These are phyloP conservation scores for Aspergillus conjunctus DNA, from an alignment of 495 filamentous ascomycete genomes.

Conservation along the genomic window DNA sequence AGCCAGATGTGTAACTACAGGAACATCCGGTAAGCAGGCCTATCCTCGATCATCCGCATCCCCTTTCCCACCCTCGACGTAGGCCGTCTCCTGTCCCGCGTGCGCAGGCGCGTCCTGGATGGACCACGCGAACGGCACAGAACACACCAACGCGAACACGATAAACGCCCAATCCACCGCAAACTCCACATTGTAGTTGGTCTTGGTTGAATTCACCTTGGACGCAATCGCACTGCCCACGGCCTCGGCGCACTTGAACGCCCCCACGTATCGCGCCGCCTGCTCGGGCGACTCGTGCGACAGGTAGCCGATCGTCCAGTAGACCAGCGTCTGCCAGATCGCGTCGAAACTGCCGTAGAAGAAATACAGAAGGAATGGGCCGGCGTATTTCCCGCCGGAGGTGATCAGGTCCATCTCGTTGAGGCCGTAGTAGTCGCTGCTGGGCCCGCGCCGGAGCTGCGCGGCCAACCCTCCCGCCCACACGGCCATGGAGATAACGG, in stretches of 20 bases:
- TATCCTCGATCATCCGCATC: background rate
- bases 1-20: no score
- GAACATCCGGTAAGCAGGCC: no score
- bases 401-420: constrained; percentile 23
- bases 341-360: constrained; percentile 58
- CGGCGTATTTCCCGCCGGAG: constrained; percentile 23
- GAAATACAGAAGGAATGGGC: constrained; percentile 48
- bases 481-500: constrained; percentile 46
- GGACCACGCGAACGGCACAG: background rate
- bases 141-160: constrained; percentile 37
- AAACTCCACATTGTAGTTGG: constrained; percentile 7
- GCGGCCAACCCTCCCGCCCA: constrained; percentile 57
- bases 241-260: constrained; percentile 3
- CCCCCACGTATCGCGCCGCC: background rate
- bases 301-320: constrained; percentile 56
- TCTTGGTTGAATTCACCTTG: background rate
- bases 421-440: constrained; percentile 18
- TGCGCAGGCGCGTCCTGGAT: background rate
- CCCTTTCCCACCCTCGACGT: background rate
- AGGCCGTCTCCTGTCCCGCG: background rate
- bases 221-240: constrained; percentile 4
- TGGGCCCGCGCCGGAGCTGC: constrained; percentile 46
- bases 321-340: constrained; percentile 69
- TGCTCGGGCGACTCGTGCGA: constrained; percentile 2
- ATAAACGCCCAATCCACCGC: constrained; percentile 8